Conservation (phyloP, 2,329 filamentous ascomycete species). For the Plenodomus tracheiphilus region DNA sequence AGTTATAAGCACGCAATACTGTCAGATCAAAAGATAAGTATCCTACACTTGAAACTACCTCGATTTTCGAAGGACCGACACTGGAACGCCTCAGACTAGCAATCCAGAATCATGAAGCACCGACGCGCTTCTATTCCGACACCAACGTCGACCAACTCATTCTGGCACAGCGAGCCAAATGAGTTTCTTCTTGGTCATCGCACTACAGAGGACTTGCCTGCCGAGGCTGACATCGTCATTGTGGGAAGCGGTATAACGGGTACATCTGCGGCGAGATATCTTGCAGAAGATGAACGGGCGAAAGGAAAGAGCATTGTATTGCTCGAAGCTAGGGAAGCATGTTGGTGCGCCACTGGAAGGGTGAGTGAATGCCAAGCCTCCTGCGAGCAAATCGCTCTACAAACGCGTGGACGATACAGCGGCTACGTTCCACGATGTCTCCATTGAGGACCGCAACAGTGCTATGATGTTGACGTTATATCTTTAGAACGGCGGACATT, state of each 20-base stretch:
- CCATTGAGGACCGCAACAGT: no score
- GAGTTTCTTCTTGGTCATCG: slow-evolving; percentile 66
- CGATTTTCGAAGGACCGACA: no score
- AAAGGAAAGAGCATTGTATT: slow-evolving; percentile 64
- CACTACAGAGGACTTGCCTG: slow-evolving; percentile 66
- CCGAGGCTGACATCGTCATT: slow-evolving; percentile 68
- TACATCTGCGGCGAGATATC: slow-evolving; percentile 68
- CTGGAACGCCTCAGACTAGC: background rate
- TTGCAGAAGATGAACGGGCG: slow-evolving; percentile 52
- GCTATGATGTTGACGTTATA: background rate
- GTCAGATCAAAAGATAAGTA: background rate
- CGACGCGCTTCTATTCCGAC: slow-evolving; percentile 58
- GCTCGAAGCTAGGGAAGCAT: slow-evolving; percentile 78
- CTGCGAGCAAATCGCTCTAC: background rate
- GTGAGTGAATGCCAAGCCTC: slow-evolving; percentile 50
- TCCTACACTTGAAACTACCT: background rate
- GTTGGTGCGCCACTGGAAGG: slow-evolving; percentile 81
- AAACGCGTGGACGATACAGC: no score
- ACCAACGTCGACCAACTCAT: slow-evolving; percentile 64
- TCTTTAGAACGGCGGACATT: slow-evolving; percentile 62
- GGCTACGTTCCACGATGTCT: no score
- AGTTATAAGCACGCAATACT: slow-evolving; percentile 1
- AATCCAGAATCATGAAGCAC: slow-evolving; percentile 28
- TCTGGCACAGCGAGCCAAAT: slow-evolving; percentile 74
- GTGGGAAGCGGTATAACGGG: slow-evolving; percentile 78